phyloP scores from a whole-genome alignment of 2,329 filamentous ascomycete genomes.

The Aspergillus tamarii region DNA sequence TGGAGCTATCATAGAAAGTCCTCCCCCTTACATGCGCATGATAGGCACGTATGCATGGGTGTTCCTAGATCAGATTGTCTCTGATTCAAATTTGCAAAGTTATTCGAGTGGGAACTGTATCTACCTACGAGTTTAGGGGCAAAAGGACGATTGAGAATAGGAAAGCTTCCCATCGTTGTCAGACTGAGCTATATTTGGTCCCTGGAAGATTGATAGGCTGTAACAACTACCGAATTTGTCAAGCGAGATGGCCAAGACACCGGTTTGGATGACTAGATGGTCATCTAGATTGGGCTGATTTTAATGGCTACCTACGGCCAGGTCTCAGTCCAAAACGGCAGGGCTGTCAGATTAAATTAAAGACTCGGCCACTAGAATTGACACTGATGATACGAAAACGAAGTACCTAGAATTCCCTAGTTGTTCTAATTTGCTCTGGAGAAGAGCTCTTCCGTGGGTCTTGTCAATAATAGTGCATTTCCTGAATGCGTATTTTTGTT shows the following conservation, averaged over 20 bases:
- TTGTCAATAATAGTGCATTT: not conserved
- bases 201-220: not conserved
- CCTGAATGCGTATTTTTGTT: not conserved
- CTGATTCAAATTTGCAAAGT: too few species aligned
- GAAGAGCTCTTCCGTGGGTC: not conserved
- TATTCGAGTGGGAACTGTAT: too few species aligned
- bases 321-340: slow-evolving; percentile 2
- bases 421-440: not conserved
- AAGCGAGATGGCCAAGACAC: not conserved
- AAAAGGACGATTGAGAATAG: not conserved
- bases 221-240: not conserved
- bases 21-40: not conserved
- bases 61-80: not conserved
- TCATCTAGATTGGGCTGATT: not conserved
- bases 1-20: not conserved
- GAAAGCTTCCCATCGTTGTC: not conserved
- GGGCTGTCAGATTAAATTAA: slow-evolving; percentile 3
- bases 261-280: not conserved
- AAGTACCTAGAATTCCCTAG: not conserved
- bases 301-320: not conserved
- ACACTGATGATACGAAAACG: not conserved
- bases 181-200: not conserved
- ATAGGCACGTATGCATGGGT: not conserved
- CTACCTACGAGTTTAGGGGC: not conserved
- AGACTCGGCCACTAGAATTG: slow-evolving; percentile 3